phyloP scores from a whole-genome alignment of 1,139 yeast genomes.

The Sugiyamaella xylanicola region DNA sequence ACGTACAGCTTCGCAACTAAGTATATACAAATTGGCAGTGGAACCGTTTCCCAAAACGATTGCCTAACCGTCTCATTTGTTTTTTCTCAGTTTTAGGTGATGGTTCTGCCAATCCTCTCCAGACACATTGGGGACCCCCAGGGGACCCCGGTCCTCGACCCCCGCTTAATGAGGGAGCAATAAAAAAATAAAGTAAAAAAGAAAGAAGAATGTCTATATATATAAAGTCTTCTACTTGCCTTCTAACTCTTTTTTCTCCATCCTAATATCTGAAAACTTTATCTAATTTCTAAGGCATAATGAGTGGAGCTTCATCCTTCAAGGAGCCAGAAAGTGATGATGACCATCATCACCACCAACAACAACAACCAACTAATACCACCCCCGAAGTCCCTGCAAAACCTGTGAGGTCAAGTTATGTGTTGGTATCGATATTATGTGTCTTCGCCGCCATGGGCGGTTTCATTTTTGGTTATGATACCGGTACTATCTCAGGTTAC shows the following conservation, averaged over 20 bases:
- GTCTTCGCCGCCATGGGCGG: constrained; percentile 41
- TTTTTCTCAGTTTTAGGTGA: not conserved
- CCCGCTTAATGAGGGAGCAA: not conserved
- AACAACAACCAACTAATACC: no score
- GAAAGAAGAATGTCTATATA: not conserved
- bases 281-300: not conserved
- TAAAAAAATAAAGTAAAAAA: not conserved
- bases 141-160: no score
- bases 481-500: constrained; percentile 68
- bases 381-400: not conserved
- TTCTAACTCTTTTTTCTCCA: not conserved
- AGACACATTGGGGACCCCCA: not conserved
- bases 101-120: not conserved
- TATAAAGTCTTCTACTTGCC: not conserved
- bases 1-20: not conserved
- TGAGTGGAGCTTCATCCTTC: not conserved
- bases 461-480: constrained; percentile 58
- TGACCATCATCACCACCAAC: not conserved
- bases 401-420: constrained; percentile 17
- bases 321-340: constrained; percentile 3
- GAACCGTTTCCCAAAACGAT: not conserved
- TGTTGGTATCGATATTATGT: constrained; percentile 21
- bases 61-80: not conserved
- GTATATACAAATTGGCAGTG: not conserved
- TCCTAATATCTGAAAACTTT: not conserved